Percentiles rank a stretch among this genome's conserved stretches.
Evolutionary conservation across 345 rosid species (phyloP).

Genomic region (Euphorbia tirucalli): DNA sequence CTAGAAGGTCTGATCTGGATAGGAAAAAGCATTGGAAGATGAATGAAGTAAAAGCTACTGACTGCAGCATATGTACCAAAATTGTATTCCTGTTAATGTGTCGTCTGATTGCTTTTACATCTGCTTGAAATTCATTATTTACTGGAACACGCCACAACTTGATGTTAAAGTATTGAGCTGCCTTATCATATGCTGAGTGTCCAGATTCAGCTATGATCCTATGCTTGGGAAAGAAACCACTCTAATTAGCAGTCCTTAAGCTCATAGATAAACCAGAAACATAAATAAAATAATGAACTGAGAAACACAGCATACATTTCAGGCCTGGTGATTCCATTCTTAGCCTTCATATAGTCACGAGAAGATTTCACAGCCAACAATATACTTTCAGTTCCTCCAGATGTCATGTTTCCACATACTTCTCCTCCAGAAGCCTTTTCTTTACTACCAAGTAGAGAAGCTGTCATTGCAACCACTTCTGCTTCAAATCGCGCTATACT

Average conservation of each 20-base stretch:
- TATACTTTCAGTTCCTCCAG: conserved; percentile 98
- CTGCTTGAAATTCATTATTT: conserved; percentile 73
- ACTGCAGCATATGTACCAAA: conserved; percentile 50
- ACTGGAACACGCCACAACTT: conserved; percentile 92
- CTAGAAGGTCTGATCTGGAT: not conserved
- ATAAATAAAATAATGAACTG: not conserved
- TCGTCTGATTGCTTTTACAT: conserved; percentile 65
- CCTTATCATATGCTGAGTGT: conserved; percentile 97
- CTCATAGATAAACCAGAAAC: conserved; percentile 13
- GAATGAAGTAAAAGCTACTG: not conserved
- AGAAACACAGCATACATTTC: conserved; percentile 57
- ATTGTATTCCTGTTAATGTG: conserved; percentile 75
- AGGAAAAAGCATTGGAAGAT: not conserved
- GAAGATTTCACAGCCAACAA: conserved; percentile 88
- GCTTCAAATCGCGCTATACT: conserved; percentile 86
- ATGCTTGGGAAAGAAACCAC: conserved; percentile 22
- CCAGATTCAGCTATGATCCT: conserved; percentile 97
- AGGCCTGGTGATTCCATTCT: conserved; percentile 80
- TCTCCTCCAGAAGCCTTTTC: conserved; percentile 73
- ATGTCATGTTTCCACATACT: conserved; percentile 97
- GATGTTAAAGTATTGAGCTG: conserved; percentile 91
- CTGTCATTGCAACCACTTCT: conserved; percentile 98
- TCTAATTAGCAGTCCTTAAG: conserved; percentile 12
- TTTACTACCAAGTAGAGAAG: conserved; percentile 69
- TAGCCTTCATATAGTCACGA: conserved; percentile 87